These are phyloP conservation scores for Oxalis stricta DNA, from an alignment of 441 rosid species.

Conservation along the genomic window DNA sequence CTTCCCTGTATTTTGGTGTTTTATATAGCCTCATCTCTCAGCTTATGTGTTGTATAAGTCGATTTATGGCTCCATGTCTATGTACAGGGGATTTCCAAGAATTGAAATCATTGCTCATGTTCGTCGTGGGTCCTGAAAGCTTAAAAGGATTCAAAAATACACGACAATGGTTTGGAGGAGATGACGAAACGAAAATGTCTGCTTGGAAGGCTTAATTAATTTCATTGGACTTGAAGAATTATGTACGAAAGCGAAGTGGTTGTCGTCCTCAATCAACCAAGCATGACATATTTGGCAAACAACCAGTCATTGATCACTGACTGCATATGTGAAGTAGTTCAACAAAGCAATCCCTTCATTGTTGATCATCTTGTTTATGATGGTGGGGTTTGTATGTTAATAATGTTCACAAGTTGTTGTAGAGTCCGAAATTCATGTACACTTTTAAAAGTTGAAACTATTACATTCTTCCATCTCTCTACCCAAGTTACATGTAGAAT, in stretches of 20 bases:
- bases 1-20: not conserved
- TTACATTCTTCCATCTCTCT: no score
- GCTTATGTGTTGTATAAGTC: not conserved
- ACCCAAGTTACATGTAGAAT: no score
- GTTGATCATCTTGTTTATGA: not conserved
- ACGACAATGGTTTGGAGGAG: conserved; percentile 3
- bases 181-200: not conserved
- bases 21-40: no score
- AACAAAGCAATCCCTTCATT: conserved; percentile 1
- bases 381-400: conserved; percentile 2
- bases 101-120: conserved; percentile 4
- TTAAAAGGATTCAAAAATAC: conserved; percentile 7
- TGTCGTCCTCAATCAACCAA: no score
- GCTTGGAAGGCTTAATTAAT: conserved; percentile 12
- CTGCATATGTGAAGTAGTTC: conserved; percentile 8
- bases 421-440: no score
- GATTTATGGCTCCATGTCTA: not conserved
- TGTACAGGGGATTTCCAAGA: conserved; percentile 36
- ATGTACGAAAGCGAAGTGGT: no score
- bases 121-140: conserved; percentile 1
- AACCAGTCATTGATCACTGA: conserved; percentile 2
- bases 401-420: conserved; percentile 1
- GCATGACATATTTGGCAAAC: not conserved
- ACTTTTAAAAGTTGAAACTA: no score
- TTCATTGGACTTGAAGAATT: no score